Conservation (phyloP, 148 eudicot species). For the Pouteria glomerata region DNA sequence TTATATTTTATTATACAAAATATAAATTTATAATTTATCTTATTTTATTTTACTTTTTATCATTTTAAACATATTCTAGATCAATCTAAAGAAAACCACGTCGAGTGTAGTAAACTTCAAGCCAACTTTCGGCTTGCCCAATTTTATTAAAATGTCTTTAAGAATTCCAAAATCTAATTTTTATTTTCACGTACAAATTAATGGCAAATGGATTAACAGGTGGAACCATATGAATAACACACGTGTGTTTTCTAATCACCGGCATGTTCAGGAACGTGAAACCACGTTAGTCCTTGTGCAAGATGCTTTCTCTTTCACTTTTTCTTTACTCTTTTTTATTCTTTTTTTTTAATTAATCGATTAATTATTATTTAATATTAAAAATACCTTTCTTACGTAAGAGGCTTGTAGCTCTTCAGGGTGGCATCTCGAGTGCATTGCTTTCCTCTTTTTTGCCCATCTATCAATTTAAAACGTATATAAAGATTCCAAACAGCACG, state of each 20-base stretch:
- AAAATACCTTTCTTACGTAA: neutral
- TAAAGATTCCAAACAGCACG: constrained; percentile 2
- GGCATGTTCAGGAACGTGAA: constrained; percentile 5
- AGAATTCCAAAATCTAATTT: too few species aligned
- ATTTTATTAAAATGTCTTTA: too few species aligned
- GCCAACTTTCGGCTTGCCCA: too few species aligned
- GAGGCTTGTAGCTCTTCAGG: neutral
- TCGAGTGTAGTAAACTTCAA: too few species aligned
- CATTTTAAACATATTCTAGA: too few species aligned
- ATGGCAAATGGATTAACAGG: neutral
- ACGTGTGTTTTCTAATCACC: neutral
- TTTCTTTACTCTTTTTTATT: neutral
- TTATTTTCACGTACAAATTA: too few species aligned
- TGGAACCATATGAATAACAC: neutral
- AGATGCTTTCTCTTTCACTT: neutral
- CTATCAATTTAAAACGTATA: neutral
- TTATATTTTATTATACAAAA: too few species aligned
- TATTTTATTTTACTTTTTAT: too few species aligned
- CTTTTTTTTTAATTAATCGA: neutral
- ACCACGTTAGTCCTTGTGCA: neutral
- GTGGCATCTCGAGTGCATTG: constrained; percentile 8
- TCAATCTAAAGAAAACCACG: too few species aligned
- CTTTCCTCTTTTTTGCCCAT: neutral
- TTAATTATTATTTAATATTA: neutral
- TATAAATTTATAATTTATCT: too few species aligned